Evolutionary conservation across 2,329 filamentous ascomycete species (phyloP).

Genomic region (Xylariaceae sp.): DNA sequence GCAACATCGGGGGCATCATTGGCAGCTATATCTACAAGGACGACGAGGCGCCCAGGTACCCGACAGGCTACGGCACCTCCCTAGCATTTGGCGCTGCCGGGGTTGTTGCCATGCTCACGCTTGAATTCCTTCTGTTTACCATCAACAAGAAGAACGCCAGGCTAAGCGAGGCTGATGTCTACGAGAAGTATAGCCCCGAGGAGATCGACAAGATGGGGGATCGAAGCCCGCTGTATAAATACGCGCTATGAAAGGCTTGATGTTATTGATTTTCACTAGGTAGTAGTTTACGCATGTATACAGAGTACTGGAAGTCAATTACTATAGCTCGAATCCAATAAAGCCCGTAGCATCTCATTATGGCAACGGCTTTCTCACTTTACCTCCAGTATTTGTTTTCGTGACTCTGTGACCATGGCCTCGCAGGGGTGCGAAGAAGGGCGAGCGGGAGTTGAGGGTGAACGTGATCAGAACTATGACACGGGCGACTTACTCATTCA

Average conservation of each 20-base stretch:
- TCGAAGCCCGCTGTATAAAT: conserved; percentile 18
- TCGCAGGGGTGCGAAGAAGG: no score
- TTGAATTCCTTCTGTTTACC: conserved; percentile 5
- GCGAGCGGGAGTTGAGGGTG: no score
- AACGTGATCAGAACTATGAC: no score
- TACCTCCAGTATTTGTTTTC: no score
- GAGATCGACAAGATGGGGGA: conserved; percentile 23
- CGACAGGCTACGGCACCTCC: conserved; percentile 25
- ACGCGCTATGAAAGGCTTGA: conserved; percentile 18
- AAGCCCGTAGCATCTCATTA: no score
- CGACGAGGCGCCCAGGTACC: conserved; percentile 24
- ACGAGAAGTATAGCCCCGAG: conserved; percentile 19
- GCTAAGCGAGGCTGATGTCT: conserved; percentile 19
- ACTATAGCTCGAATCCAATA: no score
- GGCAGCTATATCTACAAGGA: conserved; percentile 27
- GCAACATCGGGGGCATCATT: conserved; percentile 30
- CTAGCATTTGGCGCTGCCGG: conserved; percentile 19
- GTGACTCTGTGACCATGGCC: no score
- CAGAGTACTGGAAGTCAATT: no score
- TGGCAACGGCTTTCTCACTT: no score
- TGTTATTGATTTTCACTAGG: no score
- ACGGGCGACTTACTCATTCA: no score
- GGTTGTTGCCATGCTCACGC: conserved; percentile 6
- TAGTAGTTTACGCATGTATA: no score
- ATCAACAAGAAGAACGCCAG: conserved; percentile 19